Base-by-base conservation (phyloP, 176 grass and related monocot genomes). In the Lolium multiflorum region DNA sequence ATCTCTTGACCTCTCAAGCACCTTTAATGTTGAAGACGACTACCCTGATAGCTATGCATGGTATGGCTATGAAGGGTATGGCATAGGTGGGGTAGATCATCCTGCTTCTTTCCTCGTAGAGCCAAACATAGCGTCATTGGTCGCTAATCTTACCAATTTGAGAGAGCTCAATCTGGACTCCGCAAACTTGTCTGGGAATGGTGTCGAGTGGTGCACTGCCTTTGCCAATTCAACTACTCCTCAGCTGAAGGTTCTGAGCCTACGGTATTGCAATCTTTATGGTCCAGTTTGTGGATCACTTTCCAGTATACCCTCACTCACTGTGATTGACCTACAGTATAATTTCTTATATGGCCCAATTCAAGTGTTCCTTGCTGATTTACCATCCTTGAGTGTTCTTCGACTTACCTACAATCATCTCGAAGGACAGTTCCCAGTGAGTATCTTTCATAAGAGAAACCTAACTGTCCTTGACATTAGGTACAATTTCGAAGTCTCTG, bases 121-220 rank as follows among this genome's bases (percentile, higher is more conserved):
- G 20, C 88, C 90, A 9, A 43, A 43, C 4, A 14, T 92, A 8
- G 68, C 54, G 13, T 81, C 83, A 6, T 37, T 95, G 2, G 41
- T 95, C 21, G 57, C 63, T 8, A 87, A 95, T 54, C 90, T 90
- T 15, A 87, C 68, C 17, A 87, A 75, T 51, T 83, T 95, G 24
- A 72, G 37, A 22, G 54, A 61, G 39, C 93, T 95, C 13, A 14
- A 81, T 54, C 76, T 92, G 0, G 90, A 76, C 35, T n/a, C 12
- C 0, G 88, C 92, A 1, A 79, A 95, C 31, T 75, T 95, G 48
- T 92, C 86, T 0, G 57, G 46, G 24, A 74, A 82, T 10, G 90
- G 83, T 3, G 66, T 13, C 3, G 76, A 55, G 25, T 95, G 93
- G 78, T 87, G 90, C 71, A 8, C 1, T 14, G 76, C 62, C 15